Conservation (phyloP, 768 basidiomycete species). For the Auriscalpium vulgare region DNA sequence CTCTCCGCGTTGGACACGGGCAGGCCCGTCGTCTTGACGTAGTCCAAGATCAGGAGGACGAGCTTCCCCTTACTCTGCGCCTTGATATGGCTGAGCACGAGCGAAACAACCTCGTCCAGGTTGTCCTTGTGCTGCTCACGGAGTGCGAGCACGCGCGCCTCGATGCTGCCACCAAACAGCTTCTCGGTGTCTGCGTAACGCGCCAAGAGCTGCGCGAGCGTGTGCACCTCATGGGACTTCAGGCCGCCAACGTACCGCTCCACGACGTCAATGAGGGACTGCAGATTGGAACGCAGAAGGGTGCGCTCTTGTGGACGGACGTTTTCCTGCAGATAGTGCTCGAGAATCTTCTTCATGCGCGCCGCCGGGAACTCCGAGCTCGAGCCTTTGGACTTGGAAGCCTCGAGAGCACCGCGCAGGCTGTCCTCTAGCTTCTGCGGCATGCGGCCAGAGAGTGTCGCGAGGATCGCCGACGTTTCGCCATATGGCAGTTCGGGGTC, state of each 20-base stretch:
- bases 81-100: constrained; percentile 94
- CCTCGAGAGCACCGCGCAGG: constrained; percentile 72
- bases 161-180: constrained; percentile 90
- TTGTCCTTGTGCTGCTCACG: constrained; percentile 91
- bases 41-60: constrained; percentile 77
- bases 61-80: constrained; percentile 89
- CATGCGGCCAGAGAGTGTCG: constrained; percentile 87
- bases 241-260: constrained; percentile 76
- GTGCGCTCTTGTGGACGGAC: constrained; percentile 73
- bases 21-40: constrained; percentile 75
- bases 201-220: constrained; percentile 68
- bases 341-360: constrained; percentile 79
- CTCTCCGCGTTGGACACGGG: constrained; percentile 72
- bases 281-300: constrained; percentile 70
- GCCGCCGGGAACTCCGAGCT: constrained; percentile 82
- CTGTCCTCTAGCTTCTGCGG: constrained; percentile 85
- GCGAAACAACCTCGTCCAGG: constrained; percentile 76
- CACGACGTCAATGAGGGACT: constrained; percentile 62
- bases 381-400: constrained; percentile 64
- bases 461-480: constrained; percentile 75
- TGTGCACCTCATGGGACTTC: constrained; percentile 78
- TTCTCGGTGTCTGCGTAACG: constrained; percentile 84
- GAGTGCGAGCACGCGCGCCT: constrained; percentile 82
- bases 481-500: constrained; percentile 85
- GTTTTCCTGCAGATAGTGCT: constrained; percentile 76